These are phyloP conservation scores for Backusella sp. DNA, from an alignment of 192 early-diverging fungal genomes.

Conservation along the genomic window DNA sequence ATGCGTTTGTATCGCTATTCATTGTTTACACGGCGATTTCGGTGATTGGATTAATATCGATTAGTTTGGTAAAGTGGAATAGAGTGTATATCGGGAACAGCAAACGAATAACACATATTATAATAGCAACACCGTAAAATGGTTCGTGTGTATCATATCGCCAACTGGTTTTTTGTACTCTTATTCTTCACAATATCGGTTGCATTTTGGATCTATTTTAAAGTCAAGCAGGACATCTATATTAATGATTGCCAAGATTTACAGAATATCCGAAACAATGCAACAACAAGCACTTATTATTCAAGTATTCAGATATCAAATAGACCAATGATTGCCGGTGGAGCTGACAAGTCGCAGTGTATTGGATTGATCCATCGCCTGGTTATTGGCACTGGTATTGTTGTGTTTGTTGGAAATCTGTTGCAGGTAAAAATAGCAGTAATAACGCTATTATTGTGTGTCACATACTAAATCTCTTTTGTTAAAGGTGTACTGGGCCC, in stretches of 20 bases:
- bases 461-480: background rate
- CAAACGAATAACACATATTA: background rate
- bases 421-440: conserved; percentile 21
- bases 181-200: conserved; percentile 11
- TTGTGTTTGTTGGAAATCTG: conserved; percentile 21
- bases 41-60: conserved; percentile 3
- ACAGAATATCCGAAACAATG: background rate
- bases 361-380: conserved; percentile 5
- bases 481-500: conserved; percentile 24
- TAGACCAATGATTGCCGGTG: conserved; percentile 13
- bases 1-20: conserved; percentile 3
- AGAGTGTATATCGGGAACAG: background rate
- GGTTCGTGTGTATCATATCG: conserved; percentile 21
- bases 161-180: conserved; percentile 25
- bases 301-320: background rate
- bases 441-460: background rate
- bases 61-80: conserved; percentile 6
- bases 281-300: background rate
- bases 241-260: conserved; percentile 24
- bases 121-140: conserved; percentile 8
- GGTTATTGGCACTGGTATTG: conserved; percentile 23
- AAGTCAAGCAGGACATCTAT: conserved; percentile 18
- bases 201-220: conserved; percentile 24
- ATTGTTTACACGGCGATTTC: conserved; percentile 10
- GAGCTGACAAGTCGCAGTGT: conserved; percentile 18